Percentiles rank a stretch among this genome's conserved stretches.
These are phyloP conservation scores for Terfezia boudieri DNA, from an alignment of 495 filamentous ascomycete genomes.

Conservation along the genomic window DNA sequence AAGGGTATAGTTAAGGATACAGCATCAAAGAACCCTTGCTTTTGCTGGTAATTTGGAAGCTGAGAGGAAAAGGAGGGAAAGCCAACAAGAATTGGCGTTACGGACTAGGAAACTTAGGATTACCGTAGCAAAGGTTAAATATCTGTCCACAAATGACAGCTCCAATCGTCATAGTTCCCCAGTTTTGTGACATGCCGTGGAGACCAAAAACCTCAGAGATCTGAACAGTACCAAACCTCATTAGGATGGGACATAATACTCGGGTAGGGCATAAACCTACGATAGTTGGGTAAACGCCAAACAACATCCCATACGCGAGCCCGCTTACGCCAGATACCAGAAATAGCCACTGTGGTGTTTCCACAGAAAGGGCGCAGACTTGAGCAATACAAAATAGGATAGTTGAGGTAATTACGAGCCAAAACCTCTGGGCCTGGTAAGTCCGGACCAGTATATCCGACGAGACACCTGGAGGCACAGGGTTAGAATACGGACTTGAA, in stretches of 20 bases:
- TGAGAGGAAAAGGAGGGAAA: not conserved
- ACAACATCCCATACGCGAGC: conserved; percentile 80
- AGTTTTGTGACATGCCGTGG: conserved; percentile 70
- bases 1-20: no score
- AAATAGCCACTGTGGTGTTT: conserved; percentile 55
- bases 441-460: conserved; percentile 72
- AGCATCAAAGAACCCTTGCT: no score
- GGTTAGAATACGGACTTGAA: not conserved
- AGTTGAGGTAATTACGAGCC: no score
- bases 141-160: conserved; percentile 71
- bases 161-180: conserved; percentile 79
- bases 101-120: not conserved
- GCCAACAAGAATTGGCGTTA: not conserved
- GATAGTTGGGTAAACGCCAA: conserved; percentile 83
- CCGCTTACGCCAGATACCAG: conserved; percentile 67
- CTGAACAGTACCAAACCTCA: not conserved
- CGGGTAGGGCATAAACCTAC: conserved; percentile 24
- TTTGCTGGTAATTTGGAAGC: not conserved
- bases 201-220: conserved; percentile 68
- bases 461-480: conserved; percentile 40
- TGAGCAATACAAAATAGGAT: conserved; percentile 37
- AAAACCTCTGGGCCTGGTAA: conserved; percentile 21
- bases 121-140: conserved; percentile 76
- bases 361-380: conserved; percentile 51
- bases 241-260: conserved; percentile 1